phyloP scores from a whole-genome alignment of 768 basidiomycete species.

The Amanita molliuscula region DNA sequence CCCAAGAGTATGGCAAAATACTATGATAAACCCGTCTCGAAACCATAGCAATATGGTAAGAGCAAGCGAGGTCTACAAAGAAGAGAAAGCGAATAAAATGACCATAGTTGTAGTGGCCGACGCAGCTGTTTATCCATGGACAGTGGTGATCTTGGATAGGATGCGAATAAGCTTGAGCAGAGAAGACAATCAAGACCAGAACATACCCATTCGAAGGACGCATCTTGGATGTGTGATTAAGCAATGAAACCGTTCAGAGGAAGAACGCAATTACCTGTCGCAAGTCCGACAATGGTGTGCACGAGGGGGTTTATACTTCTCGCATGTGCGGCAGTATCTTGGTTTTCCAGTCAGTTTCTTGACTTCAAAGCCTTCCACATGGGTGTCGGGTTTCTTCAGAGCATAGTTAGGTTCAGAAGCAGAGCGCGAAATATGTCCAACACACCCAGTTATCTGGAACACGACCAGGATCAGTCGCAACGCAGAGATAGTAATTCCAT shows the following conservation, averaged over 20 bases:
- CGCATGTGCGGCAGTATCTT: constrained; percentile 80
- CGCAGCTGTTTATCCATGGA: constrained; percentile 91
- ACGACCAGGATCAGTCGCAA: constrained; percentile 73
- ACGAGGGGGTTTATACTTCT: constrained; percentile 76
- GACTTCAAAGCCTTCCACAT: constrained; percentile 73
- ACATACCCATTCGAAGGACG: constrained; percentile 81
- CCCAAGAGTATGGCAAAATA: constrained; percentile 39
- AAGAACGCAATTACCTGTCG: constrained; percentile 43
- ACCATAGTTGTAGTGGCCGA: constrained; percentile 87
- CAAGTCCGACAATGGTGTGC: constrained; percentile 92
- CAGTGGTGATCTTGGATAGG: constrained; percentile 67
- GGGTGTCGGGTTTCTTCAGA: constrained; percentile 62
- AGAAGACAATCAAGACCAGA: not conserved
- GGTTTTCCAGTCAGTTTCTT: constrained; percentile 80
- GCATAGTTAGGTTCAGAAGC: not conserved
- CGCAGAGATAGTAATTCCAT: constrained; percentile 84
- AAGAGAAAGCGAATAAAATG: constrained; percentile 88
- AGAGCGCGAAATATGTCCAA: constrained; percentile 3
- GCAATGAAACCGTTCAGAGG: not conserved
- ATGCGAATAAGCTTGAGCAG: constrained; percentile 8
- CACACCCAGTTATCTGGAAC: constrained; percentile 77
- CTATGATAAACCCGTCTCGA: constrained; percentile 48
- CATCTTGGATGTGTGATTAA: constrained; percentile 35
- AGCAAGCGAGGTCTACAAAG: constrained; percentile 84
- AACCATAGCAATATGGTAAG: constrained; percentile 82